These are phyloP conservation scores for Setaria viridis DNA, from an alignment of 202 grass and related monocot genomes.

Conservation along the genomic window DNA sequence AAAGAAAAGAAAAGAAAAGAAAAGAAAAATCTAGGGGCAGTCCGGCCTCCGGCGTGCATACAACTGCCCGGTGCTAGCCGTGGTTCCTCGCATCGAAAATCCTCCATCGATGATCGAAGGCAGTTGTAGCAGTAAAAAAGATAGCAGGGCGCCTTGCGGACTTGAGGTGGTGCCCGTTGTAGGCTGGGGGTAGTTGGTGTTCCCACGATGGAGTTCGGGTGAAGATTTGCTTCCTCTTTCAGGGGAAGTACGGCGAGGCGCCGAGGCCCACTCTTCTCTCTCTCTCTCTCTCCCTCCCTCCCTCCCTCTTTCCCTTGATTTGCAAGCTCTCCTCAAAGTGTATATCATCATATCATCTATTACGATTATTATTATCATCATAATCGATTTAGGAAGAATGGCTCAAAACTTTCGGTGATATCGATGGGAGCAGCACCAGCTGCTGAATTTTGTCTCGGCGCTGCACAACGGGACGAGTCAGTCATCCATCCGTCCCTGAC, in stretches of 20 bases:
- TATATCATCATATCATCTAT: no score
- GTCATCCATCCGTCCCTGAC: neutral
- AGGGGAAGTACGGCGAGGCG: neutral
- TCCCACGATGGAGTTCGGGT: neutral
- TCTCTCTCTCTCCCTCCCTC: neutral
- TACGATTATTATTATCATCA: no score
- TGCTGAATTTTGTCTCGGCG: neutral
- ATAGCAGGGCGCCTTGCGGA: neutral
- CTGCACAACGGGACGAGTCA: no score
- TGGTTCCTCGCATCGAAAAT: neutral
- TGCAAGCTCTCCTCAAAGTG: neutral
- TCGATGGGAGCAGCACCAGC: neutral
- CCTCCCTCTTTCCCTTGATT: neutral
- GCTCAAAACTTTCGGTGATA: neutral
- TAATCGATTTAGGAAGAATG: neutral
- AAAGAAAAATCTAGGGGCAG: neutral
- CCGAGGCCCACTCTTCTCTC: neutral
- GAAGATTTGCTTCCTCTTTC: neutral
- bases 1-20: neutral
- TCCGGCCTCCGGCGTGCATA: neutral
- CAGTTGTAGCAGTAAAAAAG: neutral
- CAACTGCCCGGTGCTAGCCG: neutral
- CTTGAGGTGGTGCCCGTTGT: no score
- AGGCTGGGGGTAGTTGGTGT: neutral
- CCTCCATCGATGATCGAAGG: no score